Base-by-base conservation (phyloP, 768 basidiomycete genomes). In the Termitomyces sp. region DNA sequence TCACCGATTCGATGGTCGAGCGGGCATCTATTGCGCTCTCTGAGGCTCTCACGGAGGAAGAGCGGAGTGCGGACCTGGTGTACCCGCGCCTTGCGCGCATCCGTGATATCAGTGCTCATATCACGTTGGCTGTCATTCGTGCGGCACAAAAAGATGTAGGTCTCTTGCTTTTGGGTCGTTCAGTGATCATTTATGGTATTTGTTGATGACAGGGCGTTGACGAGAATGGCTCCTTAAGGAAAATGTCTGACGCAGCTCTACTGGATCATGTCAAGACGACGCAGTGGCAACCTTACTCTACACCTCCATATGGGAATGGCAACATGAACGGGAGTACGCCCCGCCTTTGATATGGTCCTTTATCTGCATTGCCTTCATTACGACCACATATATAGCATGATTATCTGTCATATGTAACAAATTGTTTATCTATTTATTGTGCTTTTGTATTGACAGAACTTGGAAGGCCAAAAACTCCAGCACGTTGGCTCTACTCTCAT, bases 1-100 rank as follows among this genome's bases (percentile, higher is more conserved):
- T 91, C 52, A 86, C 89, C 19, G 84, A 86, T 55, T 65, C 70
- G 11, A 88, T 91, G 83, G 76, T 91, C 45, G 86, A 89, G 61
- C 80, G 81, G 52, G 79, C 84, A 0, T 73, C 88, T 1, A 74
- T 86, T 37, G 80, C 86, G 0, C 75, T 91, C 32, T 76, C 85
- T 0, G 74, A 78, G 39, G 80, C 83, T 1, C 67, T 89, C 52
- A 79, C 75, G 3, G 63, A 68, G 0, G 84, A 84, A 14, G 89
- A 91, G 67, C 68, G 64, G 3, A 75, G 70, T 0, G 72, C 75
- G 3, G 80, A 78, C 4, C 67, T 89, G 35, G 76, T 91, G 11
- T 91, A 90, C 61, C 89, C 89, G 9, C 79, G 86, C 27, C 74
- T 91, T 17, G 73, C 69, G 7, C 79, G 89, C 17, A 81, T 90